Conservation (phyloP, 1,139 yeast species). For the Geotrichum restrictum region DNA sequence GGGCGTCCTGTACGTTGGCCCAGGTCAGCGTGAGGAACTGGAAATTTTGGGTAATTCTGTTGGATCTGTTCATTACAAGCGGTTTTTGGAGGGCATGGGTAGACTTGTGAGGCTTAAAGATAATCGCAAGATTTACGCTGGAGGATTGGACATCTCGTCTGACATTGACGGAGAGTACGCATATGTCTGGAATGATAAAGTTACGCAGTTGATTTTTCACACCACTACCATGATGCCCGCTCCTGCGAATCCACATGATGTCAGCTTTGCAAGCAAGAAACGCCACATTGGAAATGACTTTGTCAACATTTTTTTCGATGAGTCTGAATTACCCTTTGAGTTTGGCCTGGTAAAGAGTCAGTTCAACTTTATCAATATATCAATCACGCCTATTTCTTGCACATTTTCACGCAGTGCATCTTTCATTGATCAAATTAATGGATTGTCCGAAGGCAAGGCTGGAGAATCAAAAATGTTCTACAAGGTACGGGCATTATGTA, state of each 20-base stretch:
- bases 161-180: conserved; percentile 76
- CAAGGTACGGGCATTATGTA: conserved; percentile 60
- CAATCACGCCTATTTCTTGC: conserved; percentile 60
- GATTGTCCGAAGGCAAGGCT: neutral
- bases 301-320: conserved; percentile 77
- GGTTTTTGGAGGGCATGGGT: conserved; percentile 60
- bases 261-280: conserved; percentile 56
- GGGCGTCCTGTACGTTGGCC: conserved; percentile 72
- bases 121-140: conserved; percentile 59
- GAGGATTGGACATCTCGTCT: conserved; percentile 70
- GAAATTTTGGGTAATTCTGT: conserved; percentile 62
- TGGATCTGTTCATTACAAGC: conserved; percentile 62
- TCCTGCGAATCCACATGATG: conserved; percentile 43
- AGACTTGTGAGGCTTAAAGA: conserved; percentile 52
- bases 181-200: conserved; percentile 67
- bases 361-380: conserved; percentile 77
- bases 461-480: conserved; percentile 38
- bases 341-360: conserved; percentile 72
- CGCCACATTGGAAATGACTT: conserved; percentile 83
- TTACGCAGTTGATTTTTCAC: conserved; percentile 70
- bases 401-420: conserved; percentile 23
- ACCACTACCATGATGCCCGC: conserved; percentile 77
- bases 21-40: conserved; percentile 57
- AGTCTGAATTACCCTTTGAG: conserved; percentile 62
- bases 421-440: conserved; percentile 2